A percentile compares a stretch with the other conserved stretches of the same genome.
Conservation (phyloP, 164 flowering plant species). For the Cinnamomum chago region DNA sequence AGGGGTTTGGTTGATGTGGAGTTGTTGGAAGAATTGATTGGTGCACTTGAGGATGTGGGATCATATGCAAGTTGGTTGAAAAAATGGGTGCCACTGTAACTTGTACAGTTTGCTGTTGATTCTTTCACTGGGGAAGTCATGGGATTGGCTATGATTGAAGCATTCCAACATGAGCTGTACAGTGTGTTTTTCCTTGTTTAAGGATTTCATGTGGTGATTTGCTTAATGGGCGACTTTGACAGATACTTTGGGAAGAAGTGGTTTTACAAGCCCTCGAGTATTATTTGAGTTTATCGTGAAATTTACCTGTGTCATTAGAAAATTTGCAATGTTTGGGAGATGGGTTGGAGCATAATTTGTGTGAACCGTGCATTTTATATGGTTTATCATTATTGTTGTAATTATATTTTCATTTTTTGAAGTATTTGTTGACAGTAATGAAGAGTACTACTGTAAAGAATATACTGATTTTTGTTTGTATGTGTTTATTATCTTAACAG, state of each 20-base stretch:
- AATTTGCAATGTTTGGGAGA: background rate
- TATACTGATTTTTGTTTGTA: background rate
- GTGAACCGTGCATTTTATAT: background rate
- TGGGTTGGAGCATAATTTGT: background rate
- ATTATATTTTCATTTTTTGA: background rate
- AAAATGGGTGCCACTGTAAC: background rate
- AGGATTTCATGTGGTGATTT: background rate
- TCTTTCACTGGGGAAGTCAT: background rate
- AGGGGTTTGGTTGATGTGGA: background rate
- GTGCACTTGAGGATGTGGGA: background rate
- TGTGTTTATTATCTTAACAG: background rate
- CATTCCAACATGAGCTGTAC: background rate
- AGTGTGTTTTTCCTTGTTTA: background rate
- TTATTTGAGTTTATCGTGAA: background rate
- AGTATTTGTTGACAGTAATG: background rate
- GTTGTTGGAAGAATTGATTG: background rate
- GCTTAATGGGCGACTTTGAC: background rate
- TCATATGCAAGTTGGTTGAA: background rate
- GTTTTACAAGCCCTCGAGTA: background rate
- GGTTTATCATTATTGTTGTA: no score
- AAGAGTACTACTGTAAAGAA: no score
- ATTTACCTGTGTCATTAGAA: background rate
- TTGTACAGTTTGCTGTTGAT: background rate
- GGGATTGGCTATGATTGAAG: background rate
- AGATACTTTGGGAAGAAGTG: background rate